Evolutionary conservation across 768 basidiomycete genomes (phyloP).

Genomic region (Leccinum rimulosum): DNA sequence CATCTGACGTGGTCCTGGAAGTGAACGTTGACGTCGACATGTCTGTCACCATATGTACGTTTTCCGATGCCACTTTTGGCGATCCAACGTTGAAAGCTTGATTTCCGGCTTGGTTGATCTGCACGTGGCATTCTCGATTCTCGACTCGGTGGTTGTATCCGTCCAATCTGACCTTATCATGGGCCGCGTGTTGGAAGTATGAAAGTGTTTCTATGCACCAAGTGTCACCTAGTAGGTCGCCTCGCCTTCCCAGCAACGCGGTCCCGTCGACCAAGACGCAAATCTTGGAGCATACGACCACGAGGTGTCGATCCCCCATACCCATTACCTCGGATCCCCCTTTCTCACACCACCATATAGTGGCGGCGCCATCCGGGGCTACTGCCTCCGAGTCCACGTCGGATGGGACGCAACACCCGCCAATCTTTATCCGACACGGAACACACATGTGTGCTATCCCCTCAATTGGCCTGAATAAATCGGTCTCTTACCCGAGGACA

Average conservation of each 20-base stretch:
- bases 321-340: background rate
- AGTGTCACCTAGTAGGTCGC: background rate
- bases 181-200: background rate
- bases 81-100: background rate
- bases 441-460: background rate
- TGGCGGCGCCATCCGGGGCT: background rate
- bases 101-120: background rate
- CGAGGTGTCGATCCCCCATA: background rate
- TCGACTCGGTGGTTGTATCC: background rate
- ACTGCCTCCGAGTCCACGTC: background rate
- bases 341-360: background rate
- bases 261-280: background rate
- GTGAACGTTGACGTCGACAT: background rate
- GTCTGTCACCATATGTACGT: background rate
- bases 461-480: background rate
- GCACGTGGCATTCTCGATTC: background rate
- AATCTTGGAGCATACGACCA: background rate
- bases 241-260: background rate
- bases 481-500: background rate
- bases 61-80: background rate
- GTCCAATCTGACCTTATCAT: background rate
- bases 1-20: background rate
- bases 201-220: background rate
- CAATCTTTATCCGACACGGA: background rate
- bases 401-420: background rate